Percentiles rank a stretch among this genome's conserved stretches.
Conservation (phyloP, 1,284 basidiomycete genomes). For the Boletellus deceptivus region DNA sequence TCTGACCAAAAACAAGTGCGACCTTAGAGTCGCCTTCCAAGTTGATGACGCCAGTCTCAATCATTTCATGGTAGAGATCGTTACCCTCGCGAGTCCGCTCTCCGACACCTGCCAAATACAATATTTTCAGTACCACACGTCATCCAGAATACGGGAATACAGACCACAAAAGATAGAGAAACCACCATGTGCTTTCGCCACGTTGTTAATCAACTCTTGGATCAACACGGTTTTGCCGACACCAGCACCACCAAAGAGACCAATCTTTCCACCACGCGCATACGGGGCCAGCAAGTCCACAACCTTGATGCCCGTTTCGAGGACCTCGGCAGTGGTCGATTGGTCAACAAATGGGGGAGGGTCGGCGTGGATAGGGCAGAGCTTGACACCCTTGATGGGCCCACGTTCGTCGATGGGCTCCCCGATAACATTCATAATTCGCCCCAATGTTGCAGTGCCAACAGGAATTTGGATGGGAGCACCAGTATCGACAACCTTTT, state of each 20-base stretch:
- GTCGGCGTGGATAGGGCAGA: conserved; percentile 93
- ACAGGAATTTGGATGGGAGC: conserved; percentile 96
- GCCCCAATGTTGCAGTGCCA: conserved; percentile 89
- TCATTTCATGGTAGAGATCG: conserved; percentile 99
- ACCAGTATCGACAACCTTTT: conserved; percentile 96
- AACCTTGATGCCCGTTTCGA: conserved; percentile 99
- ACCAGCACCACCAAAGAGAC: conserved; percentile 99
- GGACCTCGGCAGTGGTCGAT: conserved; percentile 95
- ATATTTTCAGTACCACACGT: background rate
- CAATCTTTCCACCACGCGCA: conserved; percentile 99
- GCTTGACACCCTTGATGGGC: conserved; percentile 93
- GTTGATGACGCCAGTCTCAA: conserved; percentile 99
- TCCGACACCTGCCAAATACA: conserved; percentile 73
- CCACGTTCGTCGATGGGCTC: conserved; percentile 99
- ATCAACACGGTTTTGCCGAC: conserved; percentile 99
- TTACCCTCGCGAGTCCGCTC: conserved; percentile 99
- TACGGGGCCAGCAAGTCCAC: conserved; percentile 99
- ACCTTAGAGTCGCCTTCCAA: conserved; percentile 98
- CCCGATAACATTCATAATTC: conserved; percentile 99
- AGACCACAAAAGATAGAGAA: conserved; percentile 99
- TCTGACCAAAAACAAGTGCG: conserved; percentile 99
- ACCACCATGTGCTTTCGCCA: conserved; percentile 99
- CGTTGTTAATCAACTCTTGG: conserved; percentile 99
- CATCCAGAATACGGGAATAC: conserved; percentile 26
- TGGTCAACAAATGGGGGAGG: conserved; percentile 97